Evolutionary conservation across 768 basidiomycete genomes (phyloP), one percentile per base, ranked within the genome.

Genomic region (Clitopilus hobsonii): DNA sequence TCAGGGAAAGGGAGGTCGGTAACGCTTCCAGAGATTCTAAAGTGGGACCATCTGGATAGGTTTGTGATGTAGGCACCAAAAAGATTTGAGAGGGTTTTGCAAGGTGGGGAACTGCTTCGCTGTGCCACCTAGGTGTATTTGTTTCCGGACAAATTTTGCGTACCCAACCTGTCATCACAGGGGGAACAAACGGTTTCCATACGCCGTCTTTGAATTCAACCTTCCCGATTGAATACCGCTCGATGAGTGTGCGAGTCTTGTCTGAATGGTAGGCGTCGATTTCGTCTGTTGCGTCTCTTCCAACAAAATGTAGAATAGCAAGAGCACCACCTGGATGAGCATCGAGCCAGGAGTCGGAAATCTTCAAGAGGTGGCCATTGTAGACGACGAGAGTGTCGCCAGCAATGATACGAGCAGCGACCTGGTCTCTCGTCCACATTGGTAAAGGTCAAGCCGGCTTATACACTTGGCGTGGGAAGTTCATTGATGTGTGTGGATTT

Each of bases 221-320:
- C 22, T 74, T 76, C 23, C 88, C 95, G 22, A 94, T 74, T 52
- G 82, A 79, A 65, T 86, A 96, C 11, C 75, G 76, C 18, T 75
- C 68, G 59, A 94, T 77, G 54, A 80, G 74, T 8, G 72, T 69
- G 52, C 84, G 73, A 49, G 79, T 83, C 47, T 78, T 69, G 30
- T 82, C 78, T 6, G 77, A 75, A 67, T 99, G 97, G 72, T 90
- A 98, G 20, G 94, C 96, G 58, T 91, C 83, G 28, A 98, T 90
- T 69, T 99, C 97, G 73, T 96, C 90, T 0, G 91, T 83, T 0
- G 96, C 95, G 66, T 99, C 95, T 54, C 96, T 81, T 2, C 96
- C 97, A 38, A 98, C 85, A 63, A 94, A 98, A 71, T 99, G 97
- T 23, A 96, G 84, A 55, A 99, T 83, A 13, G 94, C 81, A 49